Base-by-base conservation (phyloP, 1,139 yeast species). In the Taphrina populina region DNA sequence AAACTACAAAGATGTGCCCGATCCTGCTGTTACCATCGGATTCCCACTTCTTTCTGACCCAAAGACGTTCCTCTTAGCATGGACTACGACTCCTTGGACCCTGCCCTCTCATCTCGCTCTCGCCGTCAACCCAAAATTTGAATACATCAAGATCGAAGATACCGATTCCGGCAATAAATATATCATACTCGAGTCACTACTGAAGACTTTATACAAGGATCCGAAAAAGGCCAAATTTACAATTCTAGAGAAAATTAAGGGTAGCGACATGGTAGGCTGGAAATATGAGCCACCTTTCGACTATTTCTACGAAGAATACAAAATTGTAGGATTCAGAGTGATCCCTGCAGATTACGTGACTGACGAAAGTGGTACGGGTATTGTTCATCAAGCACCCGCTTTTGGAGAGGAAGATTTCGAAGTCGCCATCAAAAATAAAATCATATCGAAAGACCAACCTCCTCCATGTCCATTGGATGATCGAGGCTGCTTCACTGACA, bases 11-110 rank as follows among this genome's bases (percentile, higher is more conserved):
- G 97, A 92, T 61, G 98, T 92, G 52, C 80, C 83, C 62, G 99
- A 92, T 70, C 99, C 99, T 19, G 96, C 96, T 7, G 88, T 94
- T 56, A 88, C 96, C 61, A 73, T 94, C 64, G 95, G 88, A 23
- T 94, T 92, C 77, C 88, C 88, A 61, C 75, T 88, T 58, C 74
- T 79, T 23, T 86, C 80, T 61, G 95, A 90, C 66, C 87, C 85
- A 62, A 81, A 84, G 66, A 87, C 95, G 57, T 75, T 78, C 63
- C 76, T 92, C 64, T 90, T 92, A 46, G 98, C 97, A 15, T 92
- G 99, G 99, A 92, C 99, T 43, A 92, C 99, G 61, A 92, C 99
- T 35, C 99, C 99, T 54, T 92, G 99, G 99, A 94, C 99, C 52
- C 77, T 92, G 68, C 98, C 98, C 45, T 86, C 96, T 23, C 92